phyloP scores from a whole-genome alignment of 208 protist genomes.

The Leishmania mexicana region DNA sequence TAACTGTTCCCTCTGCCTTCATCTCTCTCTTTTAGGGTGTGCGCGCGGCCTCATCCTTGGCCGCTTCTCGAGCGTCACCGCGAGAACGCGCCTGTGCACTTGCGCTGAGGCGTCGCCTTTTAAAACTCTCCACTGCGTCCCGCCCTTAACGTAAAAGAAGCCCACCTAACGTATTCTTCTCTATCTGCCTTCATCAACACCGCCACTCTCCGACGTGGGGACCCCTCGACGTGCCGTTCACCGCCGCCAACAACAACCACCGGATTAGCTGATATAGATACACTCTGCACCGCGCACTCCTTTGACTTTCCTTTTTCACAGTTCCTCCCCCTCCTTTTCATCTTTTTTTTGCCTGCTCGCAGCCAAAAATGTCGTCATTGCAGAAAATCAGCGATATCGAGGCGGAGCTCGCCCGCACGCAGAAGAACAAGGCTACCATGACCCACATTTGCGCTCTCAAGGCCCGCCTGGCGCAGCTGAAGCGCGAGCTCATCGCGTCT shows the following conservation, averaged over 20 bases:
- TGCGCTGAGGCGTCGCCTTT: background rate
- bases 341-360: background rate
- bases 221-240: background rate
- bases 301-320: no score
- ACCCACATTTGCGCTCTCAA: slow-evolving; percentile 98
- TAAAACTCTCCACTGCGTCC: background rate
- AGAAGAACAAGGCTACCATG: slow-evolving; percentile 99
- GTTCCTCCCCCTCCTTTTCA: no score
- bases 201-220: background rate
- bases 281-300: background rate
- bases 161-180: background rate
- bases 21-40: background rate
- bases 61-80: background rate
- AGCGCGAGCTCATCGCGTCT: slow-evolving; percentile 94
- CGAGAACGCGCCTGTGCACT: background rate
- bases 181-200: background rate
- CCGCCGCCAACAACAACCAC: background rate
- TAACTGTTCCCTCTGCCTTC: background rate
- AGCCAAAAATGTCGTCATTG: slow-evolving; percentile 43
- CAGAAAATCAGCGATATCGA: slow-evolving; percentile 97
- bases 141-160: background rate
- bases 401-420: slow-evolving; percentile 97
- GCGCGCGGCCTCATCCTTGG: background rate
- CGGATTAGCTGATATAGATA: background rate
- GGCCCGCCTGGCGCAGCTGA: slow-evolving; percentile 98